Evolutionary conservation across 1,139 yeast species (phyloP), one percentile per base, ranked within the genome.

Genomic region (Candida sojae): DNA sequence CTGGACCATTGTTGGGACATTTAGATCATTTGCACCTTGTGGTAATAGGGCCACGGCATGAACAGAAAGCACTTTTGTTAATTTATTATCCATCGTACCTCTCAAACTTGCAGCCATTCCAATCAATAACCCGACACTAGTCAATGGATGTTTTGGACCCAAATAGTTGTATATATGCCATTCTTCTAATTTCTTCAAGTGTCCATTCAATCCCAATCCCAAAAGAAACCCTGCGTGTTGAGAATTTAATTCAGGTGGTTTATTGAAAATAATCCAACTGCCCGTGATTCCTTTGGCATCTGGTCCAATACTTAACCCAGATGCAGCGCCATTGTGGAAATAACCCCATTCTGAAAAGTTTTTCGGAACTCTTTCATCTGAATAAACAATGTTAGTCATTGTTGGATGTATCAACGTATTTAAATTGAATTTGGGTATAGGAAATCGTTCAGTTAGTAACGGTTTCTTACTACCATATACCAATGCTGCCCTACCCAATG

Each of bases 111-210:
- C 97, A 11, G 97, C 84, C 90, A 93, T 86, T 2, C 99, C 99
- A 29, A 95, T 70, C 32, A 95, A 71, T 40, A 93, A 70, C 0
- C 97, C 98, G 36, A 91, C 85, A 64, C 96, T 88, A 0, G 96
- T 89, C 45, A 82, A 79, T 2, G 87, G 82, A 60, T 89, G 93
- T 58, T 95, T 92, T 0, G 97, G 96, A 0, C 97, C 96, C 45
- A 95, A 70, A 56, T 91, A 92, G 60, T 93, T 92, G 65, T 91
- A 95, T 30, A 95, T 88, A 62, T 92, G 97, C 98, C 99, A 95
- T 62, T 93, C 97, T 60, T 95, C 98, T 31, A 95, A 70, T 42
- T 77, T 77, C 53, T 82, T 84, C 55, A 95, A 68, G 62, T 92
- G 97, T 0, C 98, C 98, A 68, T 90, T 90, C 39, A 95, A 71